These are phyloP conservation scores for Crithidia expoeki DNA, from an alignment of 208 protist species.

Conservation along the genomic window DNA sequence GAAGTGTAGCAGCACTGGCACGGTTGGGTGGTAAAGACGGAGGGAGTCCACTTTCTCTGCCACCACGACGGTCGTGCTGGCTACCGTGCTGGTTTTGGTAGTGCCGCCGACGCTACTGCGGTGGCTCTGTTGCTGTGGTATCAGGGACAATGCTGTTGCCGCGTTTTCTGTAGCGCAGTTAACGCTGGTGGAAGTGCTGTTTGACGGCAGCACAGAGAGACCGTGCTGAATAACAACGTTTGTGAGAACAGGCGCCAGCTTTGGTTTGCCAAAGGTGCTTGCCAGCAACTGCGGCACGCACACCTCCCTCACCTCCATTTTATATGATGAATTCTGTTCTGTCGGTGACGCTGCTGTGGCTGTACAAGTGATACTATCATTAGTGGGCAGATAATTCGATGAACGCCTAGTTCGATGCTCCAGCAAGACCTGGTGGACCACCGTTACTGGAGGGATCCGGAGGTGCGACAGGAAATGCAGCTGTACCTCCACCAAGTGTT, in stretches of 20 bases:
- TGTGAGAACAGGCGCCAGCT: conserved; percentile 26
- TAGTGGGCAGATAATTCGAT: not conserved
- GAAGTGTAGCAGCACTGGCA: conserved; percentile 39
- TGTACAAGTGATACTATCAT: not conserved
- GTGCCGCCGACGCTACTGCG: not conserved
- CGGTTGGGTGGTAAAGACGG: conserved; percentile 61
- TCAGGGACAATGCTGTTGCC: not conserved
- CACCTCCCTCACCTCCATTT: conserved; percentile 18
- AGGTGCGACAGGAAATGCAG: conserved; percentile 67
- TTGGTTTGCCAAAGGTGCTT: conserved; percentile 50
- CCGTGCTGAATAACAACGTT: not conserved
- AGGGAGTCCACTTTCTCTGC: conserved; percentile 59
- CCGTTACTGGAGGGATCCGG: conserved; percentile 52
- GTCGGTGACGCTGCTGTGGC: not conserved
- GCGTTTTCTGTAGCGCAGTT: not conserved
- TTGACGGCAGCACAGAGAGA: not conserved
- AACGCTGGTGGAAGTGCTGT: not conserved
- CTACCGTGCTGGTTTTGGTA: not conserved
- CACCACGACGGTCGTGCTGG: conserved; percentile 22
- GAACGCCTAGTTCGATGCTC: conserved; percentile 32
- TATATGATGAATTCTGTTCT: not conserved
- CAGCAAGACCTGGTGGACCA: conserved; percentile 62
- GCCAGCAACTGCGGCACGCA: conserved; percentile 42
- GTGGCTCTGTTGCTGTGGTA: not conserved
- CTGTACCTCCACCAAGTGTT: conserved; percentile 78